Evolutionary conservation across 805 yeast genomes (phyloP), one percentile per base, ranked within the genome.

Genomic region (Wickerhamiella cacticola): DNA sequence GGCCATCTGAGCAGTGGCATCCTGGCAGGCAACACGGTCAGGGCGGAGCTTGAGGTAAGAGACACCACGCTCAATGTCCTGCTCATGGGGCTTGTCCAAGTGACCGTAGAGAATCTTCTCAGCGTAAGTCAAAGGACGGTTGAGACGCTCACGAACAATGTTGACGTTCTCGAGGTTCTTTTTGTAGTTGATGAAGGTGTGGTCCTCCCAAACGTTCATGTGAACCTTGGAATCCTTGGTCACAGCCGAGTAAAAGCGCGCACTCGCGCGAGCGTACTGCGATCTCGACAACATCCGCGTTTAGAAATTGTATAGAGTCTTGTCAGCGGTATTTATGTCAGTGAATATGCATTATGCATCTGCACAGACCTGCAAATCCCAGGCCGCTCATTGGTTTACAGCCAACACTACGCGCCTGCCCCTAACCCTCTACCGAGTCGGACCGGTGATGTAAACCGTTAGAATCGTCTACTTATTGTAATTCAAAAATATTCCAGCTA

Each of bases 1-100:
- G 49, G 96, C 96, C 97, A 88, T 88, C 73, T 88, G 97, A 50
- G 96, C 96, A 50, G 96, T 86, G 50, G 97, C 97, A 73, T 88
- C 97, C 74, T 88, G 97, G 82, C 95, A 87, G 44, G 96, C 96
- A 53, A 89, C 96, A 68, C 97, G 79, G 68, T 88, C 97, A 48
- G 97, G 97, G 70, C 94, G 81, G 65, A 89, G 76, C 71, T 89
- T 89, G 68, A 88, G 75, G 71, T 89, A 89, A 44, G 92, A 81
- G 50, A 78, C 76, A 64, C 97, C 96, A 67, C 97, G 81, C 68
- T 70, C 76, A 58, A 82, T 78, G 55, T 82, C 80, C 69, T 86
- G 86, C 57, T 77, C 87, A 59, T 82, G 88, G 53, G 96, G 96
- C 62, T 89, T 78, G 63, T 83, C 95, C 66, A 89, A 76, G 71